Base-by-base conservation (phyloP, 202 grass and related monocot species). In the Zoysia matrella region DNA sequence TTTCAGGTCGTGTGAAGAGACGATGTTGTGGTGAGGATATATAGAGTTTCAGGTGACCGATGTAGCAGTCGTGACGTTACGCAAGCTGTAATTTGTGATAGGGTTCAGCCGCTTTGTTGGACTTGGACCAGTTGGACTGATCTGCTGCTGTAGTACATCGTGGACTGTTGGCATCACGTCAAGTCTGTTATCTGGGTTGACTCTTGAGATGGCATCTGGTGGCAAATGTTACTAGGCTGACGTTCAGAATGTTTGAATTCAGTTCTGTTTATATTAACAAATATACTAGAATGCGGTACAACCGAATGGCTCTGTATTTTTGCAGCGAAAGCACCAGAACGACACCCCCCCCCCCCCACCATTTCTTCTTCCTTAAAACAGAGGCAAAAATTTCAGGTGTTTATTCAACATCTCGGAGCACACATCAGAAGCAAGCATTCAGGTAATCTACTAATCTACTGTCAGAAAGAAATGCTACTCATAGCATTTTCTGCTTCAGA, bases 21-120 rank as follows among this genome's bases (percentile, higher is more conserved):
- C 47, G 47, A 22, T 6, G 47, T 16, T 11, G 71, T 47, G 43
- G 4, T 6, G 18, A 10, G 67, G 76, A 76, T 80, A 77, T 77
- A 74, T 60, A 61, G 66, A 42, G 10, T 3, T 47, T 3, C n/a
- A 55, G 42, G 16, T 51, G 73, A 58, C 65, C 48, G 15, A 52
- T 57, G 7, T 13, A 40, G 10, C 47, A 69, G 47, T 4, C 52
- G 13, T 45, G 54, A 50, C 60, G 52, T 75, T 40, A 62, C 46
- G 22, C 40, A 64, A 11, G 41, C 71, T 40, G 16, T 11, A 78
- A 64, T 30, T 48, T 42, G 57, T 50, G 87, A 81, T 65, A 66
- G 58, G 64, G 39, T 79, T 39, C 49, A 47, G 60, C 80, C 80
- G 71, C 46, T 84, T 80, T 84, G 56, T 52, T 87, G 46, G 80